A percentile compares a stretch with the other conserved stretches of the same genome.
These are phyloP conservation scores for Deakozyma indianensis DNA, from an alignment of 805 yeast species.

Conservation along the genomic window DNA sequence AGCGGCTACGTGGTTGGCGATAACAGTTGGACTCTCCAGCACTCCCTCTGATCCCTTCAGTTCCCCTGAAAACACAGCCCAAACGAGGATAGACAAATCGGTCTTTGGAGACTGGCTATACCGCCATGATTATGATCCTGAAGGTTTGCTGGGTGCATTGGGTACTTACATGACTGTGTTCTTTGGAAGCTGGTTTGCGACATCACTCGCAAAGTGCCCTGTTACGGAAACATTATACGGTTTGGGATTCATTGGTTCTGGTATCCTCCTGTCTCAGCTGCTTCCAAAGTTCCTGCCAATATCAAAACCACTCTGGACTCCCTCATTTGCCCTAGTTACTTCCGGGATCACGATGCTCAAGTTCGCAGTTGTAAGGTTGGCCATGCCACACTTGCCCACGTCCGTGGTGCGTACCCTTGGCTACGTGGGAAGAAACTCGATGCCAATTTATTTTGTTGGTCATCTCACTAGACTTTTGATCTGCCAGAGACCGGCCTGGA, in stretches of 20 bases:
- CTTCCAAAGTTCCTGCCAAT: constrained; percentile 20
- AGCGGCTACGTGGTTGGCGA: constrained; percentile 16
- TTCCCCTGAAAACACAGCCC: constrained; percentile 17
- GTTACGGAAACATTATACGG: constrained; percentile 12
- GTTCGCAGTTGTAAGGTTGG: constrained; percentile 12
- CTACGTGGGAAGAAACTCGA: constrained; percentile 18
- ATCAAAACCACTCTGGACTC: constrained; percentile 26
- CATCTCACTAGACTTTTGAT: neutral
- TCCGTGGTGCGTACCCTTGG: constrained; percentile 8
- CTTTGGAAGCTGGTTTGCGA: constrained; percentile 21
- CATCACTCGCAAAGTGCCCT: constrained; percentile 6
- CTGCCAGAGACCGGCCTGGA: neutral
- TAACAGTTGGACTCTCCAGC: constrained; percentile 15
- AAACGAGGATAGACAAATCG: constrained; percentile 18
- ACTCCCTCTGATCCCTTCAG: constrained; percentile 16
- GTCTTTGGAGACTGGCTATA: constrained; percentile 14
- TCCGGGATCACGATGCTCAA: constrained; percentile 21
- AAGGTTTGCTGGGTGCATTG: constrained; percentile 23
- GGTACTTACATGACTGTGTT: constrained; percentile 24
- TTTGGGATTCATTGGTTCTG: constrained; percentile 15
- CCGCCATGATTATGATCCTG: constrained; percentile 21
- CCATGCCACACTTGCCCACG: constrained; percentile 17
- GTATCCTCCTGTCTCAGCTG: constrained; percentile 17
- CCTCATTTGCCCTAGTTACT: constrained; percentile 19
- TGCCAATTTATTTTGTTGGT: constrained; percentile 18